Base-by-base conservation (phyloP, 2,329 filamentous ascomycete genomes). In the Rosellinia necatrix region DNA sequence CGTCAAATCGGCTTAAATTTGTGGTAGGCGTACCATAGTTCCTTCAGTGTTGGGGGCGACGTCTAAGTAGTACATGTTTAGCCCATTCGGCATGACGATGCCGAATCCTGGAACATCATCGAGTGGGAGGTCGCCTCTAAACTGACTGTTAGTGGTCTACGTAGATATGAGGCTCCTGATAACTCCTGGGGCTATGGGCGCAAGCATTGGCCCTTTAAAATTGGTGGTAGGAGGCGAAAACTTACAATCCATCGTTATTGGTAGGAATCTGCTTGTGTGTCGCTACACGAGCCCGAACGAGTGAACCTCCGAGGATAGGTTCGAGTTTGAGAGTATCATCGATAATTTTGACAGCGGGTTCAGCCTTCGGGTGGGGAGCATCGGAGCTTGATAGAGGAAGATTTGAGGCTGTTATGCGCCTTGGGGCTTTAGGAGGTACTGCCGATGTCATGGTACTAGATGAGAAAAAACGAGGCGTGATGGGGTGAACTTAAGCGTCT, bases 51-150 rank as follows among this genome's bases (percentile, higher is more conserved):
- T 63, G 25, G 70, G 69, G 24, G 68, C 60, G 48, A 70, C 25
- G 56, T 70, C 67, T 24, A 70, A 35, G 47, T 67, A 70, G 37
- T 67, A 71, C 51, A 68, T 55, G 32, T 71, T 67, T 6, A 68
- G 59, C 6, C 70, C 70, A 5, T 68, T 66, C 5, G 69, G 69
- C 8, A 72, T 53, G 19, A 71, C 67, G 29, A 71, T 67, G 9
- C 68, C 69, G 9, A 63, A 37, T 3, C 69, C 69, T 7, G 68
- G 69, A 7, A 66, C 66, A 4, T 64, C 38, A 4, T 67, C 65
- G 6, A 68, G 62, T 5, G 63, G 57, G 22, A 68, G 47, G 3
- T 59, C 47, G 25, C 66, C 66, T 44, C 65, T 68, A 24, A 15
- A 22, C 10, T 37, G 40, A 34, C 32, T 30, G 22, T 25, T 21